These are phyloP conservation scores for Chloris gayana DNA, from an alignment of 176 grass and related monocot species.

Conservation along the genomic window DNA sequence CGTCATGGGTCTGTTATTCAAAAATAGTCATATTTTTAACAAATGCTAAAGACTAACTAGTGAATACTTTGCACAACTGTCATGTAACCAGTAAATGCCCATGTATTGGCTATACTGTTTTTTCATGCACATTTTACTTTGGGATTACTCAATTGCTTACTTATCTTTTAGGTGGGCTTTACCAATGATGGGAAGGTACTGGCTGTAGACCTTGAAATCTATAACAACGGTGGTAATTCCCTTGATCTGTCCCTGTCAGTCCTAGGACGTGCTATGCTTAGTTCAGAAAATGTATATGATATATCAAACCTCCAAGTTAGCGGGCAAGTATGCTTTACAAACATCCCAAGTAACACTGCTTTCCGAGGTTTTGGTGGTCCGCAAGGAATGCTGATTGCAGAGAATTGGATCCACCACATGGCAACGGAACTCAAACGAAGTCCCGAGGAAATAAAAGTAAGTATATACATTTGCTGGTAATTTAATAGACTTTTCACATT, in stretches of 20 bases:
- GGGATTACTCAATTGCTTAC: background rate
- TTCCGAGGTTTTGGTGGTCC: constrained; percentile 98
- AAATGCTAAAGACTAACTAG: constrained; percentile 1
- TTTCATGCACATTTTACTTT: constrained; percentile 12
- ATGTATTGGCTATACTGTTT: background rate
- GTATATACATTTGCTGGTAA: constrained; percentile 4
- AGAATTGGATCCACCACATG: constrained; percentile 94
- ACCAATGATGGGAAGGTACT: constrained; percentile 83
- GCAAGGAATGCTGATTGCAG: constrained; percentile 86
- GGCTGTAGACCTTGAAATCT: constrained; percentile 83
- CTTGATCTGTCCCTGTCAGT: constrained; percentile 77
- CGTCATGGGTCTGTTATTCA: too few relatives aligned
- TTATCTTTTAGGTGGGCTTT: constrained; percentile 71
- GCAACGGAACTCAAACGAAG: constrained; percentile 72
- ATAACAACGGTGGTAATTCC: constrained; percentile 87
- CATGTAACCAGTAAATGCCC: constrained; percentile 5
- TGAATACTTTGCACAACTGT: constrained; percentile 11
- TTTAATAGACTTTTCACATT: constrained; percentile 25
- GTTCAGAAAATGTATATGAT: constrained; percentile 89
- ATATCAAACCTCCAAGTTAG: constrained; percentile 71
- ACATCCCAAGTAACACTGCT: constrained; percentile 95
- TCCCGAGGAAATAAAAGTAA: constrained; percentile 83
- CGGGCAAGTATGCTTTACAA: constrained; percentile 92
- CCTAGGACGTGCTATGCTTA: constrained; percentile 78
- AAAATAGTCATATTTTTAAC: too few relatives aligned